Evolutionary conservation across 106 monocot species (phyloP), one percentile per base, ranked within the genome.

Genomic region (Narthecium ossifragum): DNA sequence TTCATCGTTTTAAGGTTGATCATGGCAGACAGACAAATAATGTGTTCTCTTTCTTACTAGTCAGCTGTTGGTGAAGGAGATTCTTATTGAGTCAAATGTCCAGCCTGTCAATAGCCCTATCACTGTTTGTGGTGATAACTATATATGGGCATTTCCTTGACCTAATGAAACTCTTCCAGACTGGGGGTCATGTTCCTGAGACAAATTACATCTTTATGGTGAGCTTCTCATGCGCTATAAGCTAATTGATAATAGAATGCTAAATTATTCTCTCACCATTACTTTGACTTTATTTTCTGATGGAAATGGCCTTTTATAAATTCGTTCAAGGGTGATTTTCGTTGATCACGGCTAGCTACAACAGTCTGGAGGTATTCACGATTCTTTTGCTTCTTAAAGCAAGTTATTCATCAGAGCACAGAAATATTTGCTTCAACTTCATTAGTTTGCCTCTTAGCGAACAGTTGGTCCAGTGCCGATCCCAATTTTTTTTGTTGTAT

Each of bases 151-250:
- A 86, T 26, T 86, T 86, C 68, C 86, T 81, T 75, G 86, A 86
- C 61, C 59, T 86, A 51, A 86, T 86, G 81, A 86, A 86, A 63
- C 86, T 86, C 37, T 86, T 86, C 45, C 74, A 78, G 71, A 86
- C 86, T 25, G 86, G 86, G 12, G 86, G 86, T 13, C 86, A 86
- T 64, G 81, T 86, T 52, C 86, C 86, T 10, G 81, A 86, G 60
- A 86, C 86, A 51, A 86, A 86, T 56, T 86, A 86, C 62, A 86
- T 86, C 58, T 86, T 86, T 65, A 86, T 86, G 86, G 86, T 81
- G 37, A 53, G 20, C 12, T 33, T 69, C 32, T 37, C 15, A 15
- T 45, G 9, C 22, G 13, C 30, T 29, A 11, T 37, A 15, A 24
- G 14, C 26, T 34, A 49, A 9, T 33, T 56, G 14, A 25, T 20